Base-by-base conservation (phyloP, 768 basidiomycete genomes). In the Chalciporus sphaerocephalus region DNA sequence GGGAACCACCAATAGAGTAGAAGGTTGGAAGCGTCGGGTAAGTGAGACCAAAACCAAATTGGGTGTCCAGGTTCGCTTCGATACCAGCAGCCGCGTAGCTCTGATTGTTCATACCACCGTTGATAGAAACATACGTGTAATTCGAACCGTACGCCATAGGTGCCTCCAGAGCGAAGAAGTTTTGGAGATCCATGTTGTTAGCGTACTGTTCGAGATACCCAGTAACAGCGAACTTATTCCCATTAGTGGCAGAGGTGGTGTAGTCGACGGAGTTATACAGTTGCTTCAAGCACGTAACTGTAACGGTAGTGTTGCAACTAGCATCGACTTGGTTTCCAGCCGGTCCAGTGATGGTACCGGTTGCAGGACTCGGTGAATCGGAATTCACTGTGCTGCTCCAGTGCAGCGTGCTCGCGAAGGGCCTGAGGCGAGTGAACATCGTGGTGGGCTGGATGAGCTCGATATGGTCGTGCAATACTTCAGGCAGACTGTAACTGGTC, bases 371-470 rank as follows among this genome's bases (percentile, higher is more conserved):
- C 21, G 0, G 33, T 9, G 52, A 46, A 2, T 6, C 34, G 41
- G 21, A 53, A 24, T 18, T 49, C 33, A 6, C 22, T 15, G 18
- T 34, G 1, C 54, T 51, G 10, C 64, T 48, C 56, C 56, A 66
- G 43, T 69, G 65, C 18, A 78, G 52, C 0, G 69, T 76, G 5
- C 72, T 71, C 46, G 54, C 70, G 42, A 75, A 64, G 7, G 64
- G 62, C 50, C 70, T 75, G 48, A 68, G 63, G 46, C 73, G 74
- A 34, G 72, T 67, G 54, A 87, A 88, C 60, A 79, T 74, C 2
- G 84, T 87, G 2, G 86, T 87, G 0, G 86, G 86, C 49, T 87
- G 83, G 22, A 88, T 68, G 23, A 87, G 62, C 28, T 86, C 83
- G 45, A 87, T 60, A 55, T 87, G 83, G 3, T 69, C 65, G 53